Conservation (phyloP, 371 early-diverging fungal genomes). For the Vairimorpha apis region DNA sequence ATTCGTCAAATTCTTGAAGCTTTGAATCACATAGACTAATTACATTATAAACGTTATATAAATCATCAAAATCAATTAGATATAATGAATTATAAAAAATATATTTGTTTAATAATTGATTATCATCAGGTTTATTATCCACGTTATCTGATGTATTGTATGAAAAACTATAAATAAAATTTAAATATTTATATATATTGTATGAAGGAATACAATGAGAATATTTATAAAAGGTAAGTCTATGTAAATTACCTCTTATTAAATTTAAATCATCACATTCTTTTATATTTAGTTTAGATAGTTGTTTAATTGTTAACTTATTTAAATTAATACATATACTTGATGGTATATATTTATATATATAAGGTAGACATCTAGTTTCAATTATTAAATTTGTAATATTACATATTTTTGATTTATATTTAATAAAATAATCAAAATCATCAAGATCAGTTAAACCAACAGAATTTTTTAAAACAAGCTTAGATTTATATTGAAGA, state of each 20-base stretch:
- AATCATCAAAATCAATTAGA: neutral
- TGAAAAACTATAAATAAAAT: neutral
- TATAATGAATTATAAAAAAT: neutral
- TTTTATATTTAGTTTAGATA: neutral
- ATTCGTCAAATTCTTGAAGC: neutral
- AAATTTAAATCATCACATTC: neutral
- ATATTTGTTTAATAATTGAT: neutral
- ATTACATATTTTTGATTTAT: conserved; percentile 7
- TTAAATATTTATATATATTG: neutral
- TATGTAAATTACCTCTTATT: conserved; percentile 19
- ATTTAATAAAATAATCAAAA: conserved; percentile 7
- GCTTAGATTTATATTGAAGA: neutral
- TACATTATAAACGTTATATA: neutral
- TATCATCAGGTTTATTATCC: neutral
- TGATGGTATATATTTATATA: neutral
- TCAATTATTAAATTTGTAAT: conserved; percentile 29
- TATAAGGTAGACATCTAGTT: conserved; percentile 12
- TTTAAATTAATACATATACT: neutral
- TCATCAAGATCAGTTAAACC: conserved; percentile 24
- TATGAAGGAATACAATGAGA: neutral
- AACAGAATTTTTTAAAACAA: neutral
- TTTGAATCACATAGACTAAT: neutral
- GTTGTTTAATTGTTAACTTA: neutral
- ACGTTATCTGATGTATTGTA: neutral
- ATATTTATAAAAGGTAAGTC: neutral